Base-by-base conservation (phyloP, 768 basidiomycete genomes). In the Amyloporia xantha region DNA sequence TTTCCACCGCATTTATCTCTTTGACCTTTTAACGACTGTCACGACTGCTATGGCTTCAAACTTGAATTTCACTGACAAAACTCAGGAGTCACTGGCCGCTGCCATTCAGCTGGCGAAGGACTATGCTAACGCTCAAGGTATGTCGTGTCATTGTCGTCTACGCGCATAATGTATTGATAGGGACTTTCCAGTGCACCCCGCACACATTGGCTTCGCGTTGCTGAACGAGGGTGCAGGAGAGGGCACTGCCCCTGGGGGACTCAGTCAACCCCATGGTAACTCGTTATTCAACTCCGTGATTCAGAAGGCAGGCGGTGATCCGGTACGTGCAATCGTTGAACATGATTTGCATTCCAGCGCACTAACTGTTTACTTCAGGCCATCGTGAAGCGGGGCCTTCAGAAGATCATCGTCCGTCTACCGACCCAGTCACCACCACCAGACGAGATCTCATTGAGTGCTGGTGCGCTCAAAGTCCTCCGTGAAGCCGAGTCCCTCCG, bases 351-450 rank as follows among this genome's bases (percentile, higher is more conserved):
- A 17, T 1, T 20, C 1, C 4, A 39, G 46, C 24, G 2, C 2
- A 23, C 37, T 39, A n/a, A 47, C 41, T 23, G 2, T 13, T 19
- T 25, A 17, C 28, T 48, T 4, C 51, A 90, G 81, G 62, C 67
- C 0, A 45, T 68, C 33, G 76, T 97, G 23, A 79, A 79, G 55
- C 82, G 93, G 35, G 77, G 72, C 7, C 62, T 96, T 1, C 84
- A 92, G 54, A 85, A 82, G 51, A 64, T 78, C 55, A 80, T 95
- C 53, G 86, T 92, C 56, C 81, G 87, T 41, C 68, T 94, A 2
- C 92, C 93, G 2, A 73, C 84, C 2, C 91, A 94, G 64, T 78
- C 75, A 23, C 95, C 96, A 20, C 74, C 91, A 6, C 95, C 95
- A 0, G 86, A 91, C 44, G 91, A 93, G 41, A 72, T 82, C 4